Evolutionary conservation across 306 rosid genomes (phyloP).

Genomic region (Calophaca sinica): DNA sequence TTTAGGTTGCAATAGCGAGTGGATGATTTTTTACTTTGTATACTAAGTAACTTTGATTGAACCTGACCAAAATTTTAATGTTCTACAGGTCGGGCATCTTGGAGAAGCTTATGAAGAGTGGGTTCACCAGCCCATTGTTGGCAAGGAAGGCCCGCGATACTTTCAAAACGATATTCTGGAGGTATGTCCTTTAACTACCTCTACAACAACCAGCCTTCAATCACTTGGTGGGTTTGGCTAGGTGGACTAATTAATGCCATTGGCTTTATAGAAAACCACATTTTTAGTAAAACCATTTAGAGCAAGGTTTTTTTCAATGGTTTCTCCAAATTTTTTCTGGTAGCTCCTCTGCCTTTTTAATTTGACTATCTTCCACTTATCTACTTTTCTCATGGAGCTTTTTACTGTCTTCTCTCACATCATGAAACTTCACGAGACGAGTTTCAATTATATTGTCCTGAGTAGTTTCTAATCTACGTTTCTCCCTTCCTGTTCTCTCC

Average conservation of each 20-base stretch:
- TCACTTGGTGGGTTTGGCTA: not conserved
- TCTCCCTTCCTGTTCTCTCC: not conserved
- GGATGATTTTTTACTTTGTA: not conserved
- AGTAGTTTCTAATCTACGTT: conserved; percentile 23
- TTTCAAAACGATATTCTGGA: conserved; percentile 82
- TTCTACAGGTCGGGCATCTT: conserved; percentile 87
- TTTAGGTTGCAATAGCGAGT: not conserved
- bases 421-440: not conserved
- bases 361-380: conserved; percentile 29
- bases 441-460: conserved; percentile 21
- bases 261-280: not conserved
- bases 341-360: not conserved
- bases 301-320: conserved; percentile 6
- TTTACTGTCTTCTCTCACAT: conserved; percentile 16
- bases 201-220: conserved; percentile 2
- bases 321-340: not conserved
- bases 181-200: conserved; percentile 55
- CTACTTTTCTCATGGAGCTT: not conserved
- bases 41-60: conserved; percentile 23
- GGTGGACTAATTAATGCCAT: conserved; percentile 23
- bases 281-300: conserved; percentile 8
- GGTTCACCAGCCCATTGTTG: conserved; percentile 93
- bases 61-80: conserved; percentile 25
- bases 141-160: conserved; percentile 91
- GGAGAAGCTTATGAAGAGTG: conserved; percentile 92